Evolutionary conservation across 2,329 filamentous ascomycete species (phyloP).

Genomic region (Phyllosticta ampelicida): DNA sequence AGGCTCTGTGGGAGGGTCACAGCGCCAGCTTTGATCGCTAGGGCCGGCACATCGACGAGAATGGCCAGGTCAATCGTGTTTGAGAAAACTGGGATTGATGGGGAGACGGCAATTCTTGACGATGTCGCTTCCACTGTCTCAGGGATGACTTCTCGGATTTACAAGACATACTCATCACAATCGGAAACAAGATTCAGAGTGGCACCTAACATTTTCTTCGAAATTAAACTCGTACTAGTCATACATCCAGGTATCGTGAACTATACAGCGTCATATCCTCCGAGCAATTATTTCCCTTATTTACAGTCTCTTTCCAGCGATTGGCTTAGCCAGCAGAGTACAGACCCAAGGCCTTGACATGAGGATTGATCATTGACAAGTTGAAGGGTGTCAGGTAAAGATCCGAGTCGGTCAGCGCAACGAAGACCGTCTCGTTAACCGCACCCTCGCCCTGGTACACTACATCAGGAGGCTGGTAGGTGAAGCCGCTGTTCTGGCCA

Average conservation of each 20-base stretch:
- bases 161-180: neutral
- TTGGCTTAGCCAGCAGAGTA: slow-evolving; percentile 62
- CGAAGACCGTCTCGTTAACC: slow-evolving; percentile 69
- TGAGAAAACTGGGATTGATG: neutral
- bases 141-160: neutral
- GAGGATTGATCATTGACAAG: slow-evolving; percentile 60
- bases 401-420: slow-evolving; percentile 62
- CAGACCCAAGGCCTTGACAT: slow-evolving; percentile 62
- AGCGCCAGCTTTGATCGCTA: slow-evolving; percentile 39
- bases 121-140: neutral
- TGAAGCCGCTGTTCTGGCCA: slow-evolving; percentile 48
- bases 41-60: slow-evolving; percentile 11
- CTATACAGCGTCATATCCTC: neutral
- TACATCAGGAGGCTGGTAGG: slow-evolving; percentile 60
- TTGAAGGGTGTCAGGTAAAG: slow-evolving; percentile 67
- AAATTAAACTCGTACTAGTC: neutral
- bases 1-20: slow-evolving; percentile 43
- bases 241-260: neutral
- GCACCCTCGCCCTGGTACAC: slow-evolving; percentile 58
- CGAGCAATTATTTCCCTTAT: neutral
- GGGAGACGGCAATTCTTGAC: too few species aligned
- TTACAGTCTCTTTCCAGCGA: neutral
- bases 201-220: neutral
- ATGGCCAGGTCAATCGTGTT: neutral
- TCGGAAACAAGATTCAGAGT: neutral